Base-by-base conservation (phyloP, 1,284 basidiomycete genomes). In the Marasmius sp. region DNA sequence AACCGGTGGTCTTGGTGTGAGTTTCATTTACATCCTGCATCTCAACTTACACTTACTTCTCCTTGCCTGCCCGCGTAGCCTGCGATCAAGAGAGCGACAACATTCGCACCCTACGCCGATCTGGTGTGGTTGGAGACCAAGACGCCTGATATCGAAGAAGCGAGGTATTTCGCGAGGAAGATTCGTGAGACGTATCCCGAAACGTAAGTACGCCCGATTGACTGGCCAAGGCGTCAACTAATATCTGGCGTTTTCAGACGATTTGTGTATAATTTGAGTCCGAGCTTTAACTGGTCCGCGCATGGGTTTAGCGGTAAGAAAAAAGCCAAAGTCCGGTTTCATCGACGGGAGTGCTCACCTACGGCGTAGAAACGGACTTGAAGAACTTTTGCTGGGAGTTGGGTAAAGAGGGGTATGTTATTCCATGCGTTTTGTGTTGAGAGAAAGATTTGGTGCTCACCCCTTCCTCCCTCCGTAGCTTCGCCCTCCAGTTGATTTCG, bases 181-280 rank as follows among this genome's bases (percentile, higher is more conserved):
- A n/a, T n/a, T n/a, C n/a, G n/a, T n/a, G n/a, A n/a, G n/a, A n/a
- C n/a, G n/a, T n/a, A n/a, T n/a, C n/a, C n/a, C n/a, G n/a, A 89
- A 89, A 20, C 22, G 48, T 14, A 36, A 47, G 41, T 36, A 11
- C 38, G 55, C 41, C 54, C 58, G 59, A 6, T 50, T 16, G n/a
- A n/a, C n/a, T 20, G 43, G 8, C 39, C 43, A 45, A 20, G 20
- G 48, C 14, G 34, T 48, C n/a, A n/a, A n/a, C n/a, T n/a, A n/a
- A n/a, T n/a, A n/a, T n/a, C 43, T 36, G n/a, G n/a, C 10, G 38
- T 57, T 47, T n/a, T 5, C 54, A 88, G 85, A 67, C 88, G 88
- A 89, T 86, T 97, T 68, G 94, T 96, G n/a, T 97, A 97, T 74
- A 97, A 97, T 74, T 78, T 97, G 64, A 94, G 92, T 70, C 95